Evolutionary conservation across 2,329 filamentous ascomycete species (phyloP), one percentile per base, ranked within the genome.

Genomic region (Penicillium sp.): DNA sequence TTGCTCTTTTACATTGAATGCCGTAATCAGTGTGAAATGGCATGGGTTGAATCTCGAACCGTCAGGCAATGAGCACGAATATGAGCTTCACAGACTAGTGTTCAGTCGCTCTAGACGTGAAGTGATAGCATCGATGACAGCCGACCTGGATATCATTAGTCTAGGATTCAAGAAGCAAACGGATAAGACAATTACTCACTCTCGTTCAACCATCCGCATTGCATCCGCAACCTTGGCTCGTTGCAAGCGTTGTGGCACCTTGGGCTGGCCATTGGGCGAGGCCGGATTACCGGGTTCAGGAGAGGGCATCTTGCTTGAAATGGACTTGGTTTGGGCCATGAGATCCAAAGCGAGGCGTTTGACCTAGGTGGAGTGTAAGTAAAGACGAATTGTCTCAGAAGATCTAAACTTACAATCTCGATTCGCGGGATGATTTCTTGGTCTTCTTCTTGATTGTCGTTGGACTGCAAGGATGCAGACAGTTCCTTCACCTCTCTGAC

Each of bases 191-290:
- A 10, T 40, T 16, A 69, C 74, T 57, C 54, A 77, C 75, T 81
- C 78, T 71, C 78, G 69, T 55, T 80, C 78, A 44, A 81, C 75
- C 76, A 81, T 76, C 39, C 67, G 71, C 76, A 79, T 79, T 5
- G 78, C 78, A 63, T 81, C 76, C 2, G 70, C 69, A 45, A 80
- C 68, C 65, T 74, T 77, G 34, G 76, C 75, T 36, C 74, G 74
- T 56, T 80, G 77, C 24, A 80, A 61, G 49, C 74, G 69, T 43
- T 72, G 70, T 1, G 77, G 73, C 18, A 79, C 69, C 52, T 64
- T 69, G 5, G 73, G 65, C 6, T 70, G 67, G 29, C 60, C 60
- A 18, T 56, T 57, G 8, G 74, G 66, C 45, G 67, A 68, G n/a
- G 58, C 65, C 13, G 67, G 67, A 36, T 59, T 70, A 34, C 61